Base-by-base conservation (phyloP, 352 stramenopile species). In the Plasmopara viticola region DNA sequence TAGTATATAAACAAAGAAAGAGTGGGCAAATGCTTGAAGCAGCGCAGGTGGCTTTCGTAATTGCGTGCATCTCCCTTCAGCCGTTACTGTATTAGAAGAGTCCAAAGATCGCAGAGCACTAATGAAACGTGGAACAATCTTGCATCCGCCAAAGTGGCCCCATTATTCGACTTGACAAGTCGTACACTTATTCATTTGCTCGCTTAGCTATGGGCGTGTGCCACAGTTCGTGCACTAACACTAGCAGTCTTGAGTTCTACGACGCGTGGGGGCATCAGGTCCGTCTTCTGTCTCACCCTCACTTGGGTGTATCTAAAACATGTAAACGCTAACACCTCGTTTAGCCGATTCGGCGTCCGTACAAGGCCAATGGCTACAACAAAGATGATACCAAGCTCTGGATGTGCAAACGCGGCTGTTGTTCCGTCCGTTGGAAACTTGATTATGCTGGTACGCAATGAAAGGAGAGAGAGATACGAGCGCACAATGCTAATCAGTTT, bases 371-470 rank as follows among this genome's bases (percentile, higher is more conserved):
- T 25, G n/a, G 44, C 35, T 58, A 43, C 30, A 33, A 48, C 25
- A 69, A 62, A 54, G 30, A 38, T 35, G 58, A 64, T 20, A 58
- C 55, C 2, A 79, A 78, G 52, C 64, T 84, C 37, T 86, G 74
- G 75, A 72, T 74, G 40, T 87, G 77, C 37, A 70, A 74, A 9
- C 58, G 66, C 13, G 77, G 77, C 42, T 87, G 77, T 68, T 87
- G 77, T 49, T 86, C 72, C 20, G 74, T 87, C 49, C 77, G 74
- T 31, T 83, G 73, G 74, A 87, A 87, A 45, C 74, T 87, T 44
- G 74, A 86, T 61, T 87, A 87, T 37, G 77, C 72, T 34, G 72
- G 72, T 79, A 59, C 13, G 35, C 8, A 29, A 56, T 44, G 0
- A 15, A 18, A 20, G 15, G 7, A 4, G 37, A 33, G 18, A 28